Evolutionary conservation across 2,329 filamentous ascomycete species (phyloP).

Genomic region (Boeremia lycopersici): DNA sequence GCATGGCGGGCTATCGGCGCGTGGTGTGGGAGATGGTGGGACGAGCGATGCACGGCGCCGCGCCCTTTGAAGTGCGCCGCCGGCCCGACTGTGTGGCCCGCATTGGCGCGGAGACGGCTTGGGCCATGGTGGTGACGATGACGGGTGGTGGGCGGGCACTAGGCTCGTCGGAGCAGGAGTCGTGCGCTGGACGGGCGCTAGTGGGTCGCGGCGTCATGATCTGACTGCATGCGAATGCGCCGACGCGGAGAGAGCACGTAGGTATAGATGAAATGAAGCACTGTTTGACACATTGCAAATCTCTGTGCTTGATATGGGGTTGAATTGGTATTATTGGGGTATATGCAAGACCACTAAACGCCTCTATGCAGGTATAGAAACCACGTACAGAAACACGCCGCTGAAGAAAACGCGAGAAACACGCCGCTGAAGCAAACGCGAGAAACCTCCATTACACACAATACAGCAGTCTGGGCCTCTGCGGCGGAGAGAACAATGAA

Average conservation of each 20-base stretch:
- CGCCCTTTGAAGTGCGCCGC: no score
- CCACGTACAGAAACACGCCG: no score
- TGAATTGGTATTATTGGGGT: constrained; percentile 3
- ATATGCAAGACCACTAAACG: constrained; percentile 7
- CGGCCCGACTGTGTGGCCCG: no score
- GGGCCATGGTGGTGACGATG: not conserved
- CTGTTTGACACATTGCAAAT: no score
- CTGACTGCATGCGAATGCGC: not conserved
- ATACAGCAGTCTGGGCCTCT: not conserved
- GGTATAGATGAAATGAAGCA: no score
- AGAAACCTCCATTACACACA: not conserved
- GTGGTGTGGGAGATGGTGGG: no score
- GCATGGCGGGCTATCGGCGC: not conserved
- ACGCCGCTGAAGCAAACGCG: no score
- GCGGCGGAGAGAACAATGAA: not conserved
- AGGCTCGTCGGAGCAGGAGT: constrained; percentile 7
- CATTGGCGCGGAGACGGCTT: not conserved
- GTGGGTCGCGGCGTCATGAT: not conserved
- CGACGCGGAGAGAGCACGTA: no score
- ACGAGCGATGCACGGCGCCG: no score
- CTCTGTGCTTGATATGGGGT: not conserved
- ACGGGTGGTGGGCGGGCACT: not conserved
- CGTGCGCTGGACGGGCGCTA: constrained; percentile 10
- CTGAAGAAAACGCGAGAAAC: no score
- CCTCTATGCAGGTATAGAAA: not conserved